These are phyloP conservation scores for Lactuca sativa DNA, from an alignment of 129 eudicot species.

Conservation along the genomic window DNA sequence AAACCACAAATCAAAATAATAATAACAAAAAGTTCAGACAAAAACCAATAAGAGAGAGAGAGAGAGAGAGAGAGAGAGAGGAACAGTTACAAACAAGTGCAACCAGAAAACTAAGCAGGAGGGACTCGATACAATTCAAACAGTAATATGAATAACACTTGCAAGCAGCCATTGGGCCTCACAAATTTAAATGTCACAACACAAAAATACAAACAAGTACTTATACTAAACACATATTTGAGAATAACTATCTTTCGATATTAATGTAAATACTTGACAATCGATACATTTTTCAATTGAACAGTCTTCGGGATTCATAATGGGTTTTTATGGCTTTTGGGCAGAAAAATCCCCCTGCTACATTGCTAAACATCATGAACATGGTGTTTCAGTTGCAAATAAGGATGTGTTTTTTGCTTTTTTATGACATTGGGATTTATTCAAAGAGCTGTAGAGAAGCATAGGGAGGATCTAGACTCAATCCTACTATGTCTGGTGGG, in stretches of 20 bases:
- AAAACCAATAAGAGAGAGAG: slow-evolving; percentile 5
- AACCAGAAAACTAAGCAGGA: no score
- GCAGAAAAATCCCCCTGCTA: slow-evolving; percentile 2
- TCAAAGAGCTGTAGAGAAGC: background rate
- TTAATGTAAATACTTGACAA: background rate
- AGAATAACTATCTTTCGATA: no score
- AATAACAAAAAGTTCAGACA: background rate
- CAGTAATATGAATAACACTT: background rate
- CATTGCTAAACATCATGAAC: slow-evolving; percentile 9
- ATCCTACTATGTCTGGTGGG: background rate
- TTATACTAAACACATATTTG: background rate
- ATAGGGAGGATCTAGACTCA: slow-evolving; percentile 9
- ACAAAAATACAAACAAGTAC: background rate
- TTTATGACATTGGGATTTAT: background rate
- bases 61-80: background rate
- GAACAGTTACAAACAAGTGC: background rate
- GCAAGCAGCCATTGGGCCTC: slow-evolving; percentile 15
- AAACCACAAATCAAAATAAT: slow-evolving; percentile 20
- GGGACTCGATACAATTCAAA: no score
- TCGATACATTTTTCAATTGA: background rate
- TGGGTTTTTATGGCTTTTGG: background rate
- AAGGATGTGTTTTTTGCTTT: slow-evolving; percentile 9
- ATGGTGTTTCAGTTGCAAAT: background rate
- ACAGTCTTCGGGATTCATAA: slow-evolving; percentile 7
- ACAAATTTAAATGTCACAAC: no score